Conservation (phyloP, 129 eudicot species). For the Saposhnikovia divaricata region DNA sequence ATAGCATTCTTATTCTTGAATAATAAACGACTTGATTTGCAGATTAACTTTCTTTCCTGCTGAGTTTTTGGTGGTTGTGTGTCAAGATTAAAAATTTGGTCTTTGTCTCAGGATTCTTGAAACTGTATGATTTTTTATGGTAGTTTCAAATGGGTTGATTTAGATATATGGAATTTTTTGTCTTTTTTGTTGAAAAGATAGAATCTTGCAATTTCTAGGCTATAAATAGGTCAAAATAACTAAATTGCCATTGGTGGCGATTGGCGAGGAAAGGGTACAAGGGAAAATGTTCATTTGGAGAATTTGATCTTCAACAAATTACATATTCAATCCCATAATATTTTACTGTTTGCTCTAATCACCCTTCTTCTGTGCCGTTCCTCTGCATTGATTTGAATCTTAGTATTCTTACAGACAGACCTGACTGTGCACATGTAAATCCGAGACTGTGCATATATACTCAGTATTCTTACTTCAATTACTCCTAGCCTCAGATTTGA, state of each 20-base stretch:
- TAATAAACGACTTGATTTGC: neutral
- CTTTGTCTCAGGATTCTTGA: neutral
- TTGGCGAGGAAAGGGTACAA: neutral
- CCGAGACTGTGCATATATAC: neutral
- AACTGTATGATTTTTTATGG: neutral
- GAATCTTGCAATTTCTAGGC: neutral
- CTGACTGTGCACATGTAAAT: too few species aligned
- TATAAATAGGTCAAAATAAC: neutral
- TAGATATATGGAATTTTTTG: neutral
- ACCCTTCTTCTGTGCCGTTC: too few species aligned
- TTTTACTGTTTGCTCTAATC: neutral
- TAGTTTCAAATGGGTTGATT: neutral
- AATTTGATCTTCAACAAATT: too few species aligned
- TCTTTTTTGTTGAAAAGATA: neutral
- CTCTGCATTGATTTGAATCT: neutral
- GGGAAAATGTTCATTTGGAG: neutral
- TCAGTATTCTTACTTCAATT: neutral
- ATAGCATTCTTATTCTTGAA: neutral
- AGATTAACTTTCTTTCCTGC: neutral
- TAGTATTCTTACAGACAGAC: too few species aligned
- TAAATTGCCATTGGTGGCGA: neutral
- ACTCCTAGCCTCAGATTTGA: neutral
- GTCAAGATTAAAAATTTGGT: neutral
- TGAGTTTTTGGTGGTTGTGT: neutral
- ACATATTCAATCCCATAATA: neutral